Evolutionary conservation across 2,329 filamentous ascomycete genomes (phyloP).

Genomic region (Epichloe gansuensis): DNA sequence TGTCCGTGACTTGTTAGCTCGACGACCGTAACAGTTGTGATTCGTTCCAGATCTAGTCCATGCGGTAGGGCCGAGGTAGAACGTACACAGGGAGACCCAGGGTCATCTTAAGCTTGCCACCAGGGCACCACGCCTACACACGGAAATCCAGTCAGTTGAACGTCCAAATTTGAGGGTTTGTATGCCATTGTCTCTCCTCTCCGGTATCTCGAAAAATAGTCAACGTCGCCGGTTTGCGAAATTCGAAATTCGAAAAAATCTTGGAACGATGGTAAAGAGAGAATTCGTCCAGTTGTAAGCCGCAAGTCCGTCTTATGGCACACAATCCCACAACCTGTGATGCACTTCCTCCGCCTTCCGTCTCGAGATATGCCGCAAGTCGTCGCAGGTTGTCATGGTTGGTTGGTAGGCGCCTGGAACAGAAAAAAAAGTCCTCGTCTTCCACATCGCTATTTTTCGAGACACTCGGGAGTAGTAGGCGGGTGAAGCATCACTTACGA

Average conservation of each 20-base stretch:
- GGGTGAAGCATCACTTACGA: conserved; percentile 37
- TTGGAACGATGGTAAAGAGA: not conserved
- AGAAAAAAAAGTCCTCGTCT: conserved; percentile 9
- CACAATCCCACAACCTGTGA: not conserved
- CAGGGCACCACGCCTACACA: conserved; percentile 67
- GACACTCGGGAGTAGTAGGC: conserved; percentile 10
- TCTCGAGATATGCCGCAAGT: conserved; percentile 2
- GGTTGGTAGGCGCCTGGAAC: not conserved
- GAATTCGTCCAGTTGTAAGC: not conserved
- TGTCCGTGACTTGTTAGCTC: conserved; percentile 25
- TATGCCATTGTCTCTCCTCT: not conserved
- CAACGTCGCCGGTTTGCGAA: conserved; percentile 2
- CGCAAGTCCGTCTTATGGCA: not conserved
- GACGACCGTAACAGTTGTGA: not conserved
- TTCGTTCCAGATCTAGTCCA: conserved; percentile 4
- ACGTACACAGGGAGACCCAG: conserved; percentile 99
- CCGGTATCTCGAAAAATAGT: not conserved
- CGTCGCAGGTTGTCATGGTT: not conserved
- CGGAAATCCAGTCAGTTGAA: conserved; percentile 1
- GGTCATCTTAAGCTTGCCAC: conserved; percentile 99
- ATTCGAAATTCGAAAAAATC: not conserved
- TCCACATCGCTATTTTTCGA: conserved; percentile 8
- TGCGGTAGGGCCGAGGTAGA: not conserved
- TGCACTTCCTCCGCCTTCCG: not conserved
- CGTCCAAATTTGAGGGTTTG: not conserved